Conservation (phyloP, 1,284 basidiomycete species). For the Mycena sp. region DNA sequence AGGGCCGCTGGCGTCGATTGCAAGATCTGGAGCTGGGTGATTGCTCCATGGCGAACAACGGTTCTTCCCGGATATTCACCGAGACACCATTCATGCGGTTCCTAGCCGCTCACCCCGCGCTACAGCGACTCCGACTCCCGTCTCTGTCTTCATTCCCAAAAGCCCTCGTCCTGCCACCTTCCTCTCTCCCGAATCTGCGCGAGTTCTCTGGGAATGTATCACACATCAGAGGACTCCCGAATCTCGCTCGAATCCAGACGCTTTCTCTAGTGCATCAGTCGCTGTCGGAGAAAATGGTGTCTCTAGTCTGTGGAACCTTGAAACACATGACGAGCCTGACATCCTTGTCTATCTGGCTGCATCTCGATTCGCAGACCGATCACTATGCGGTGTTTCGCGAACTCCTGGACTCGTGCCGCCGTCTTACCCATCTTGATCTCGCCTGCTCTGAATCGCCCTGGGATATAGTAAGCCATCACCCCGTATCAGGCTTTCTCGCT, state of each 20-base stretch:
- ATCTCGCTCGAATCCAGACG: slow-evolving; percentile 17
- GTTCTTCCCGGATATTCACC: slow-evolving; percentile 15
- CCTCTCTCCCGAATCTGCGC: slow-evolving; percentile 16
- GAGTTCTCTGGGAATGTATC: slow-evolving; percentile 24
- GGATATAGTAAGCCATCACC: slow-evolving; percentile 21
- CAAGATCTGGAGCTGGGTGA: slow-evolving; percentile 28
- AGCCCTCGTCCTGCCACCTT: slow-evolving; percentile 18
- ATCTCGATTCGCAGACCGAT: slow-evolving; percentile 27
- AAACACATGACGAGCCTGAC: slow-evolving; percentile 24
- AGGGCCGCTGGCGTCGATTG: slow-evolving; percentile 24
- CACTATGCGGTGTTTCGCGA: slow-evolving; percentile 26
- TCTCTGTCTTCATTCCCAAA: slow-evolving; percentile 28
- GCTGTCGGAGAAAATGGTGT: slow-evolving; percentile 25
- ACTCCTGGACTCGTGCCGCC: slow-evolving; percentile 22
- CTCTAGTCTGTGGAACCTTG: slow-evolving; percentile 21
- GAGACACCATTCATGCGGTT: slow-evolving; percentile 30
- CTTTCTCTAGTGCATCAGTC: slow-evolving; percentile 25
- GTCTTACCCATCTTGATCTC: slow-evolving; percentile 22
- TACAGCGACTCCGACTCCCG: slow-evolving; percentile 22
- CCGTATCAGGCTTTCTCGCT: neutral
- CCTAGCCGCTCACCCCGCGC: slow-evolving; percentile 15
- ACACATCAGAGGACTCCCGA: slow-evolving; percentile 24
- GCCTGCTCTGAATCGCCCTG: slow-evolving; percentile 28
- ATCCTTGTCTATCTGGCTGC: slow-evolving; percentile 28
- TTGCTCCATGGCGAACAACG: slow-evolving; percentile 24